Evolutionary conservation across 1,284 basidiomycete genomes (phyloP).

Genomic region (Sanghuangporus sanghuang): DNA sequence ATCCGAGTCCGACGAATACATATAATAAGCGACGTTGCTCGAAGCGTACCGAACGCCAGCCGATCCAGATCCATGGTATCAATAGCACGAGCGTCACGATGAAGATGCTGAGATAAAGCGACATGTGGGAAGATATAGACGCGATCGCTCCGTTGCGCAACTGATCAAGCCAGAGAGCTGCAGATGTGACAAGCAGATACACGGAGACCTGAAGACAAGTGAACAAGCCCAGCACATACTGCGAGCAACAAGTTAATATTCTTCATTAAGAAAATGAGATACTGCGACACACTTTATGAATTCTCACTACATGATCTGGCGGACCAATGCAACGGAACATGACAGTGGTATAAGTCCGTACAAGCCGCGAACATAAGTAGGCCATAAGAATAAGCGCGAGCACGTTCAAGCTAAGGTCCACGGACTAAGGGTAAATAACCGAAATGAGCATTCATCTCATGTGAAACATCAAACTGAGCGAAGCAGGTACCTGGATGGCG

Average conservation of each 20-base stretch:
- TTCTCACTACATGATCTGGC: conserved; percentile 40
- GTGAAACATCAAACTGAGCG: neutral
- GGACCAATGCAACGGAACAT: conserved; percentile 52
- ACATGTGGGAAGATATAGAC: conserved; percentile 36
- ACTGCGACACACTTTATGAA: conserved; percentile 29
- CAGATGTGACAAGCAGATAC: conserved; percentile 46
- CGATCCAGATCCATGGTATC: conserved; percentile 44
- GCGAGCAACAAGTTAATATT: conserved; percentile 18
- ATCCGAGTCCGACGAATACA: conserved; percentile 2
- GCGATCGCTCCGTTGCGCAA: conserved; percentile 41
- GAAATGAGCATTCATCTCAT: neutral
- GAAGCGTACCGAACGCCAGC: conserved; percentile 8
- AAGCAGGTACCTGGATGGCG: neutral
- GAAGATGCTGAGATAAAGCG: conserved; percentile 40
- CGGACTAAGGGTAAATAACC: conserved; percentile 32
- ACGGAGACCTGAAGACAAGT: conserved; percentile 51
- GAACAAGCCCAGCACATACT: conserved; percentile 50
- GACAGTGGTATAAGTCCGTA: conserved; percentile 35
- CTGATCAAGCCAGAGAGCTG: conserved; percentile 52
- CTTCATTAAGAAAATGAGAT: conserved; percentile 17
- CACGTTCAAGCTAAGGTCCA: conserved; percentile 41
- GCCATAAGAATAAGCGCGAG: conserved; percentile 37
- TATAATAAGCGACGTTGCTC: neutral
- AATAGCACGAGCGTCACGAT: conserved; percentile 42
- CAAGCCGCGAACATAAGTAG: conserved; percentile 35